Conservation (phyloP, 2,329 filamentous ascomycete genomes). For the Sclerotinia borealis region DNA sequence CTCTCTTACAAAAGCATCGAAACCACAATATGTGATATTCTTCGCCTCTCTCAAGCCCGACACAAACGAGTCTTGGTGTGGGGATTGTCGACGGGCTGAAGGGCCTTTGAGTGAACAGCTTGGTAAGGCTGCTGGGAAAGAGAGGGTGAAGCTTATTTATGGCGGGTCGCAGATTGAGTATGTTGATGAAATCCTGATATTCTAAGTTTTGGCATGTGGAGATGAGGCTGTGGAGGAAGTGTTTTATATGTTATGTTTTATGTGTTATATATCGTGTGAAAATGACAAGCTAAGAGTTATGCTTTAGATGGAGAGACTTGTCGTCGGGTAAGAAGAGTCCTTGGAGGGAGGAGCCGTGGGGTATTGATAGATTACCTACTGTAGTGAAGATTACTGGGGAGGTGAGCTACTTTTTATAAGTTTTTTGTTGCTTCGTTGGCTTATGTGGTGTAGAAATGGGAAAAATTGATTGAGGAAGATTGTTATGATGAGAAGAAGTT, state of each 20-base stretch:
- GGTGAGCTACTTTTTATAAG: background rate
- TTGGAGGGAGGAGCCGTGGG: constrained; percentile 2
- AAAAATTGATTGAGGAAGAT: constrained; percentile 7
- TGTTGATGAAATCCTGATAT: background rate
- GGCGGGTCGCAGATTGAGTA: background rate
- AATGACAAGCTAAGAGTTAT: background rate
- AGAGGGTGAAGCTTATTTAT: constrained; percentile 1
- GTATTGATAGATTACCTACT: background rate
- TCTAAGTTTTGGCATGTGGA: too few relatives aligned
- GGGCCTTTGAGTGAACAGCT: background rate
- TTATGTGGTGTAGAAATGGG: constrained; percentile 1
- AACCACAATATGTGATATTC: constrained; percentile 6
- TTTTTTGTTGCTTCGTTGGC: background rate
- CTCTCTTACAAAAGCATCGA: background rate
- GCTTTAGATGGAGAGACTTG: background rate
- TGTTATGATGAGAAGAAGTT: constrained; percentile 7
- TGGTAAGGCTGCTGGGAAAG: background rate
- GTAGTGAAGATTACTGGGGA: constrained; percentile 1
- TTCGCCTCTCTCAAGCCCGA: background rate
- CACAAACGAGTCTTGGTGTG: constrained; percentile 8
- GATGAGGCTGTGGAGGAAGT: background rate
- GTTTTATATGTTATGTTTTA: background rate
- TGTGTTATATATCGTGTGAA: too few relatives aligned
- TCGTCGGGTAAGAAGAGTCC: background rate
- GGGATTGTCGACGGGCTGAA: background rate